Base-by-base conservation (phyloP, 176 grass and related monocot genomes). In the Raddia distichophylla region DNA sequence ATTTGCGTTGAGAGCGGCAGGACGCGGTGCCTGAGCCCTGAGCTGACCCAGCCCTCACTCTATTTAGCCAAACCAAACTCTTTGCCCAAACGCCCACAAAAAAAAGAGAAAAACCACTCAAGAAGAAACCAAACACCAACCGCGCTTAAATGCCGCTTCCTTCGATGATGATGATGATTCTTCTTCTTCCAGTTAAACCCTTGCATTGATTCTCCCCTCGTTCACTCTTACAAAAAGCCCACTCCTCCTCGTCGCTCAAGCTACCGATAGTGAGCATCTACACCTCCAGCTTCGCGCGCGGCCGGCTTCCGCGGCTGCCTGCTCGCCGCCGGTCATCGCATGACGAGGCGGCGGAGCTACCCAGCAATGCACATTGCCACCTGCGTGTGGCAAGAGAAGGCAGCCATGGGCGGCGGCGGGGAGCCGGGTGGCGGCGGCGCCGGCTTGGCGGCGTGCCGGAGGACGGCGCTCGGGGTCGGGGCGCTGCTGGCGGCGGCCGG, bases 311-410 rank as follows among this genome's bases (percentile, higher is more conserved):
- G 76, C 32, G 6, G 54, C 18, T 33, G 34, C 12, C 27, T 22
- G 1, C 55, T 42, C 61, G 54, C 16, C 48, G 60, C 40, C 70
- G 69, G 59, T 18, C 3, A 48, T 16, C 42, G 44, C 6, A 53
- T 3, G 15, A 14, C 4, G 3, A 40, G 37, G 37, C 37, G 37
- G 37, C 37, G 37, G 37, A 5, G 37, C 17, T n/a, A 35, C 64
- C 49, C 27, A 60, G 88, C 85, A 84, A 85, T 81, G 76, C 89
- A 84, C 82, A 47, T 85, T 88, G 82, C 89, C 33, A 82, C 62
- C 79, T 81, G 75, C 64, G 79, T 86, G 73, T 73, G 89, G 86
- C 73, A 80, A 54, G 83, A 75, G 74, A 88, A 81, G 71, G 74
- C 50, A 8, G 67, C 20, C 37, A 89, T 78, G 85, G 81, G 82